Evolutionary conservation across 805 yeast species (phyloP).

Genomic region (Suhomyces kilbournensis): DNA sequence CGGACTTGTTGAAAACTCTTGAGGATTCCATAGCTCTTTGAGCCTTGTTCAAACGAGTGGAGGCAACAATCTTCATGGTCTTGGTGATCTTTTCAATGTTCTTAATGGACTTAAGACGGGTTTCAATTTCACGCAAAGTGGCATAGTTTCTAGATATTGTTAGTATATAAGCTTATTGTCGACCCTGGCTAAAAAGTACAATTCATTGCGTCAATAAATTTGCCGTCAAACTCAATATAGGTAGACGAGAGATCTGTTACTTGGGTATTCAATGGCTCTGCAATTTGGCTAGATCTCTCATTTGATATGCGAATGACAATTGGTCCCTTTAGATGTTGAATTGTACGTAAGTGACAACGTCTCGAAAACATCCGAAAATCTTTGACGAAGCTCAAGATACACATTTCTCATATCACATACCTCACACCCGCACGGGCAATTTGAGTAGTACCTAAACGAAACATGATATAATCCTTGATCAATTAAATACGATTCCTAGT

Average conservation of each 20-base stretch:
- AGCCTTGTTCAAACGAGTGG: conserved; percentile 93
- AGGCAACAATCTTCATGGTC: conserved; percentile 99
- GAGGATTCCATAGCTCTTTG: conserved; percentile 91
- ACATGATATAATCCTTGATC: conserved; percentile 31
- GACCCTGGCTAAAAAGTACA: neutral
- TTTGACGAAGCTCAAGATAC: neutral
- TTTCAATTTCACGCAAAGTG: conserved; percentile 97
- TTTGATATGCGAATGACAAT: neutral
- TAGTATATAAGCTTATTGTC: conserved; percentile 3
- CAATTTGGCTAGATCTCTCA: neutral
- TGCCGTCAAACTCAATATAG: neutral
- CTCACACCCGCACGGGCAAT: conserved; percentile 52
- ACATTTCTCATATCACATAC: conserved; percentile 34
- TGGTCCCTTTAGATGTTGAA: neutral
- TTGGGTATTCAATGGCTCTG: neutral
- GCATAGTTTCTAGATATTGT: conserved; percentile 78
- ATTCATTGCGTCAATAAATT: neutral
- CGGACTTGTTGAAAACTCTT: conserved; percentile 78
- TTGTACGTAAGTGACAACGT: neutral
- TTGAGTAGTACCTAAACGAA: conserved; percentile 53
- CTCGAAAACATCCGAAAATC: neutral
- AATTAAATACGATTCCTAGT: conserved; percentile 4
- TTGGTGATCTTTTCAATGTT: conserved; percentile 99
- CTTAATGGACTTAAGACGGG: conserved; percentile 95
- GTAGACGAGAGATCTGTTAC: neutral